Conservation (phyloP, 176 grass and related monocot species). For the Thinopyrum elongatum region DNA sequence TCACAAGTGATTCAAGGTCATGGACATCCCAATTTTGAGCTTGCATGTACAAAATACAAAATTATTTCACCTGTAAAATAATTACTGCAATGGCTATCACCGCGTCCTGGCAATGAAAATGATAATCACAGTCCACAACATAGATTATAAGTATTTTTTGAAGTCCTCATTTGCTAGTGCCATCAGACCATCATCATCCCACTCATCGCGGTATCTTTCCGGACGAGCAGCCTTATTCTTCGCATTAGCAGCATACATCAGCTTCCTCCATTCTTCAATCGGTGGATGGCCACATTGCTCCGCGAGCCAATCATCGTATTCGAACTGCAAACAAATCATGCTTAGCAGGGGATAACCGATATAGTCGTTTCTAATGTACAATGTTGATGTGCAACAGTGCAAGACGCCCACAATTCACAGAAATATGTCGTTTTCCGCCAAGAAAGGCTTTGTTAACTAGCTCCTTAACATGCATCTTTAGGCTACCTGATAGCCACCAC, state of each 20-base stretch:
- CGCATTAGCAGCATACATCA: conserved; percentile 39
- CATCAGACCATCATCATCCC: conserved; percentile 70
- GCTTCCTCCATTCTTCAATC: conserved; percentile 71
- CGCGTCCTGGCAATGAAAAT: neutral
- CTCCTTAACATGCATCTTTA: neutral
- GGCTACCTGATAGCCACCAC: conserved; percentile 50
- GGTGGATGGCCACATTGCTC: conserved; percentile 52
- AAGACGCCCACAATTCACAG: neutral
- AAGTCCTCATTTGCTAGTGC: conserved; percentile 54
- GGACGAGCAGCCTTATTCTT: conserved; percentile 45
- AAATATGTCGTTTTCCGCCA: neutral
- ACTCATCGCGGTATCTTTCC: conserved; percentile 64
- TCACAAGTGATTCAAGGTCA: neutral
- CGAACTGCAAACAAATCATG: conserved; percentile 51
- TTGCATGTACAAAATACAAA: neutral
- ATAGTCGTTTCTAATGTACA: neutral
- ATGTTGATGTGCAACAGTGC: neutral
- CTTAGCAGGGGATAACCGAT: neutral
- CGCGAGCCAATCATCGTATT: conserved; percentile 77
- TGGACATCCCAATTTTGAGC: neutral
- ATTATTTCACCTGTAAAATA: neutral
- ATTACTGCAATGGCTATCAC: neutral
- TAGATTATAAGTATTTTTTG: conserved; percentile 43
- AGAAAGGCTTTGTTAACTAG: neutral
- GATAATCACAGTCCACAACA: neutral